Percentiles rank a stretch among this genome's conserved stretches.
phyloP scores from a whole-genome alignment of 2,329 filamentous ascomycete genomes.

The Meredithiella fracta region DNA sequence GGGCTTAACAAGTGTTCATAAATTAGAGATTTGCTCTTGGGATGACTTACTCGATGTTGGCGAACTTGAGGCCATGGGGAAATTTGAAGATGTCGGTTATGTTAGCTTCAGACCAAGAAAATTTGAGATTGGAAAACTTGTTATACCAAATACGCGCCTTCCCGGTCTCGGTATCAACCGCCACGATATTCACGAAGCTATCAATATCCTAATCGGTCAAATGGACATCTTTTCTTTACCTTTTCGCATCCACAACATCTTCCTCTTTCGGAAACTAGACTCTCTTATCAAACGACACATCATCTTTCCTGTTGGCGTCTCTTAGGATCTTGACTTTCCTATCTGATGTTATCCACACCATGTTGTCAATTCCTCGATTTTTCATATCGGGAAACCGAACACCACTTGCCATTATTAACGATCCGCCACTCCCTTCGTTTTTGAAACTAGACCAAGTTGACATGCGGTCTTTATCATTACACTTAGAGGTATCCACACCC shows the following conservation, averaged over 20 bases:
- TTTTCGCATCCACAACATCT: conserved; percentile 3
- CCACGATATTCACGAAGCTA: conserved; percentile 20
- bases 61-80: conserved; percentile 21
- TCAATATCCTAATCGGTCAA: conserved; percentile 25
- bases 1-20: too few species aligned
- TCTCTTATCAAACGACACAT: neutral
- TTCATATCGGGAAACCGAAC: conserved; percentile 14
- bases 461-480: conserved; percentile 5
- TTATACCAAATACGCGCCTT: conserved; percentile 13
- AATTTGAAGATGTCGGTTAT: neutral
- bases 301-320: conserved; percentile 7
- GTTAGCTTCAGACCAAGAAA: neutral
- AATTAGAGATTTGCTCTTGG: conserved; percentile 3
- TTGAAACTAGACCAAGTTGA: conserved; percentile 14
- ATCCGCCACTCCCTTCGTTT: conserved; percentile 16
- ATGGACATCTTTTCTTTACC: conserved; percentile 20
- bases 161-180: conserved; percentile 12
- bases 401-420: conserved; percentile 15
- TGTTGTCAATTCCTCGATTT: conserved; percentile 14
- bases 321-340: conserved; percentile 11
- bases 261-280: neutral
- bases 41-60: conserved; percentile 18
- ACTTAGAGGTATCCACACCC: neutral
- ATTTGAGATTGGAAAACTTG: conserved; percentile 9
- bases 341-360: conserved; percentile 15